Percentiles rank a stretch among this genome's conserved stretches.
phyloP scores from a whole-genome alignment of 306 rosid species.

The Senna siamea region DNA sequence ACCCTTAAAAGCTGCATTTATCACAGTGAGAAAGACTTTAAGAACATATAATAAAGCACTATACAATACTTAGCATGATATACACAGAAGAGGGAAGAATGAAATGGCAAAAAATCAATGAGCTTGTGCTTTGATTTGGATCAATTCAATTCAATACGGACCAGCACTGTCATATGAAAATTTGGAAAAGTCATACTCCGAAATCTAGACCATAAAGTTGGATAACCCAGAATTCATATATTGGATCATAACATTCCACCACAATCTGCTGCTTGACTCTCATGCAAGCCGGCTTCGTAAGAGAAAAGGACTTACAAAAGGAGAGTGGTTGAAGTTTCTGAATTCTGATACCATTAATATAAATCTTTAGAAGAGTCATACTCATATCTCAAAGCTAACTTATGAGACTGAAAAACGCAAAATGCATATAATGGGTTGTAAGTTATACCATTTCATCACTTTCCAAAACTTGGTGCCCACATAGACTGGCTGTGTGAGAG shows the following conservation, averaged over 20 bases:
- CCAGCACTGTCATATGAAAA: neutral
- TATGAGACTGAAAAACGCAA: too few relatives aligned
- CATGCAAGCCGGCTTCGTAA: too few relatives aligned
- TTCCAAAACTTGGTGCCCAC: too few relatives aligned
- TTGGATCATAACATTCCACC: neutral
- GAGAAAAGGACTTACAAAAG: too few relatives aligned
- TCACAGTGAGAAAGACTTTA: neutral
- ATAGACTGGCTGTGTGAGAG: too few relatives aligned
- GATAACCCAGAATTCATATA: neutral
- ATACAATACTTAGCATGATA: neutral
- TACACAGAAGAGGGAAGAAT: neutral
- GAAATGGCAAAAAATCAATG: neutral
- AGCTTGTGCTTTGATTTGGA: neutral
- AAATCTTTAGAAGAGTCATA: too few relatives aligned
- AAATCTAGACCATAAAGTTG: neutral
- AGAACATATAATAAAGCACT: neutral
- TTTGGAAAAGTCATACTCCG: neutral
- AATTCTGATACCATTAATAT: too few relatives aligned
- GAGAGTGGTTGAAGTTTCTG: too few relatives aligned
- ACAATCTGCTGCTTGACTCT: neutral
- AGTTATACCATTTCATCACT: too few relatives aligned
- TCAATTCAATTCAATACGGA: neutral
- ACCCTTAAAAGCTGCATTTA: constrained; percentile 62
- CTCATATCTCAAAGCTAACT: too few relatives aligned
- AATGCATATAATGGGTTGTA: too few relatives aligned